Evolutionary conservation across 768 basidiomycete species (phyloP).

Genomic region (Tricholomella constricta): DNA sequence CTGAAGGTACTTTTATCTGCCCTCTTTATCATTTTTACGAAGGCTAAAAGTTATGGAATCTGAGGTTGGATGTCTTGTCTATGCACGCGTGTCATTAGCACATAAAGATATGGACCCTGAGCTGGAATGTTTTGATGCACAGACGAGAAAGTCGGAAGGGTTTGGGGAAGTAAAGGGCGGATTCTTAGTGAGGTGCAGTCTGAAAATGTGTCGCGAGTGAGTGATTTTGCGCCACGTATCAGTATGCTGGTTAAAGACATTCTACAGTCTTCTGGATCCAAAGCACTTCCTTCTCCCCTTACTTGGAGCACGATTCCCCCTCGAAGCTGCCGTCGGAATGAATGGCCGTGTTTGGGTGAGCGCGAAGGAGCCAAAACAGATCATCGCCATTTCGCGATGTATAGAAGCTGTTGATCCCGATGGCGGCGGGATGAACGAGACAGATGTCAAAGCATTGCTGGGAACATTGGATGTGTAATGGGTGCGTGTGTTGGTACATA

Average conservation of each 20-base stretch:
- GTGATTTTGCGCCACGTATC: constrained; percentile 27
- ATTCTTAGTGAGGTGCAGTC: constrained; percentile 76
- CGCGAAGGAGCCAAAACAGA: constrained; percentile 70
- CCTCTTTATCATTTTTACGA: neutral
- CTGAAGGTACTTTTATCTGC: constrained; percentile 64
- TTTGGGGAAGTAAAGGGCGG: constrained; percentile 94
- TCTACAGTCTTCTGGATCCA: constrained; percentile 70
- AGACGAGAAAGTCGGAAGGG: constrained; percentile 88
- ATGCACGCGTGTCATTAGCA: constrained; percentile 90
- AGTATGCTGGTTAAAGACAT: neutral
- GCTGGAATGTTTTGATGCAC: constrained; percentile 93
- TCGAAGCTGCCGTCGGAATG: constrained; percentile 86
- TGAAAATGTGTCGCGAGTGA: constrained; percentile 86
- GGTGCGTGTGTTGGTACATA: constrained; percentile 11
- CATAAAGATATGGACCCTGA: constrained; percentile 99
- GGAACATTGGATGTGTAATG: constrained; percentile 42
- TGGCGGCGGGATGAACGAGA: constrained; percentile 61
- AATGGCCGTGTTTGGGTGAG: constrained; percentile 94
- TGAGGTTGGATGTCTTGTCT: constrained; percentile 88
- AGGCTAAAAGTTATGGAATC: neutral
- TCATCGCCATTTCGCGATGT: constrained; percentile 74
- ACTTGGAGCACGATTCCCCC: constrained; percentile 78
- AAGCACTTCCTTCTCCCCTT: constrained; percentile 81
- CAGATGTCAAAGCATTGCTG: constrained; percentile 53
- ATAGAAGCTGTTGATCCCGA: constrained; percentile 83